Percentiles rank a stretch among this genome's conserved stretches.
Evolutionary conservation across 2,329 filamentous ascomycete species (phyloP).

Genomic region (Epichloe gansuensis): DNA sequence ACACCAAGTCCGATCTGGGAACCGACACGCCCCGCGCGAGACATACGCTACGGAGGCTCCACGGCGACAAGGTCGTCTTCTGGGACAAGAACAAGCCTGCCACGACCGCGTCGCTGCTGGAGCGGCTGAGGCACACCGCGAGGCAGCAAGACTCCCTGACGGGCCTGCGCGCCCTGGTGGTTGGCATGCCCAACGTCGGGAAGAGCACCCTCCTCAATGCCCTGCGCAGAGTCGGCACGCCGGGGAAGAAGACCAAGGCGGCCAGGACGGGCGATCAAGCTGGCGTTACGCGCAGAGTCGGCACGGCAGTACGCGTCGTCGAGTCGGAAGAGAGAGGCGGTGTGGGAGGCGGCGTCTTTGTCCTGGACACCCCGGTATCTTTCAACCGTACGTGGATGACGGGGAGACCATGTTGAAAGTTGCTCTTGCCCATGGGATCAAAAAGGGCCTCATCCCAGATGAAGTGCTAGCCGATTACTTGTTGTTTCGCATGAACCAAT

Average conservation of each 20-base stretch:
- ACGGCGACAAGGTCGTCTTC: slow-evolving; percentile 28
- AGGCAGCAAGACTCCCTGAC: slow-evolving; percentile 45
- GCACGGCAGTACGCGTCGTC: slow-evolving; percentile 68
- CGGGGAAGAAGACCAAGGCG: slow-evolving; percentile 45
- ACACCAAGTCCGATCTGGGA: slow-evolving; percentile 79
- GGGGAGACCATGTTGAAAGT: slow-evolving; percentile 88
- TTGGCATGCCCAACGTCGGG: slow-evolving; percentile 96
- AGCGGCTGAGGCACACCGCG: slow-evolving; percentile 21
- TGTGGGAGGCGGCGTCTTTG: slow-evolving; percentile 55
- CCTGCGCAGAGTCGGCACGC: slow-evolving; percentile 54
- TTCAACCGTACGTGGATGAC: slow-evolving; percentile 80
- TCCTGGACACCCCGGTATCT: slow-evolving; percentile 89
- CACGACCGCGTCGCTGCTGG: slow-evolving; percentile 28
- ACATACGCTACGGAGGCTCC: slow-evolving; percentile 20
- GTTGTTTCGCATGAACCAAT: slow-evolving; percentile 68
- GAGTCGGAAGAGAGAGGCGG: slow-evolving; percentile 27
- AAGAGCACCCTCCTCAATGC: slow-evolving; percentile 92
- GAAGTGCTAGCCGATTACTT: slow-evolving; percentile 81
- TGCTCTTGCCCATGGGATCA: slow-evolving; percentile 81
- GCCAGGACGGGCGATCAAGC: slow-evolving; percentile 77
- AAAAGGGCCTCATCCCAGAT: slow-evolving; percentile 70
- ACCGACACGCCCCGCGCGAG: slow-evolving; percentile 18
- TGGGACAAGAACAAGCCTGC: slow-evolving; percentile 27
- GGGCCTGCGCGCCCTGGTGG: slow-evolving; percentile 74
- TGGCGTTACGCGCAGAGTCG: slow-evolving; percentile 78